Evolutionary conservation across 169 alveolate species (phyloP).

Genomic region (Plasmodium coatneyi): DNA sequence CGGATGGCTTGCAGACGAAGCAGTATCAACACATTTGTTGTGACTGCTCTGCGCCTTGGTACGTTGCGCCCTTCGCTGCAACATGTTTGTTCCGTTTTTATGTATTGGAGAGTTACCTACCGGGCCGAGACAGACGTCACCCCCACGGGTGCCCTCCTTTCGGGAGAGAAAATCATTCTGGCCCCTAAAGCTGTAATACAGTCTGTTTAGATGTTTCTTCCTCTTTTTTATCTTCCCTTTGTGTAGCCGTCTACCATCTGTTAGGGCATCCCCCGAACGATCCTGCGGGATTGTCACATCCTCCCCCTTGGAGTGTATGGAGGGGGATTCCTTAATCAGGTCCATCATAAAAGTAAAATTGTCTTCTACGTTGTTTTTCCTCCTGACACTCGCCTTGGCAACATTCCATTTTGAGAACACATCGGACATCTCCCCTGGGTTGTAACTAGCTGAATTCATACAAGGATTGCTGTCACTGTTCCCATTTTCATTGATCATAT

Average conservation of each 20-base stretch:
- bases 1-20: neutral
- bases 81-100: neutral
- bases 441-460: neutral
- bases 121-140: neutral
- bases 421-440: neutral
- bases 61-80: neutral
- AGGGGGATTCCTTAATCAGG: neutral
- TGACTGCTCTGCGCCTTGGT: neutral
- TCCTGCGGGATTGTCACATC: neutral
- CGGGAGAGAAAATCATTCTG: neutral
- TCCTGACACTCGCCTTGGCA: neutral
- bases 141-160: constrained; percentile 1
- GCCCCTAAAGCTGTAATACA: constrained; percentile 38
- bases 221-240: neutral
- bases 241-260: neutral
- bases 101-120: neutral
- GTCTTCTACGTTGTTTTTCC: neutral
- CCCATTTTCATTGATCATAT: neutral
- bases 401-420: neutral
- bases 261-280: constrained; percentile 7
- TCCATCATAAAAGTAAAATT: neutral
- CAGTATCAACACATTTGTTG: neutral
- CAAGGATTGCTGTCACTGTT: neutral
- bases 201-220: constrained; percentile 35
- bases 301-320: constrained; percentile 2